These are phyloP conservation scores for Pulicaria dysenterica DNA, from an alignment of 129 eudicot genomes.

Conservation along the genomic window DNA sequence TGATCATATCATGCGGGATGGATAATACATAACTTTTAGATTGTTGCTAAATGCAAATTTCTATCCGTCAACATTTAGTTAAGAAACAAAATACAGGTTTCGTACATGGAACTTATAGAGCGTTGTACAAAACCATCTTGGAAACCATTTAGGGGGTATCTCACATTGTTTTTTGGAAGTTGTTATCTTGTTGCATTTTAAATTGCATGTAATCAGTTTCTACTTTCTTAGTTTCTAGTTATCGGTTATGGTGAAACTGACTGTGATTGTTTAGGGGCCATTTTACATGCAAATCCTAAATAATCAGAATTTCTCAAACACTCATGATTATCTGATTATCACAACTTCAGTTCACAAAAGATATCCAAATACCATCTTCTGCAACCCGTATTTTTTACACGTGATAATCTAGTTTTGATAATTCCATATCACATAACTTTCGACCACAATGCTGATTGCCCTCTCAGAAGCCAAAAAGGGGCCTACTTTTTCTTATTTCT, in stretches of 20 bases:
- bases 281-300: slow-evolving; percentile 7
- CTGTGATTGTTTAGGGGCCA: slow-evolving; percentile 1
- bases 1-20: neutral
- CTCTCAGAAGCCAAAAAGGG: neutral
- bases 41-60: neutral
- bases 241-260: neutral
- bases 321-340: neutral
- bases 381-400: neutral
- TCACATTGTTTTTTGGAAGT: neutral
- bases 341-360: neutral
- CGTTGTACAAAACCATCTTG: neutral
- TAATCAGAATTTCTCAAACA: neutral
- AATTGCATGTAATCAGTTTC: neutral
- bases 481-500: neutral
- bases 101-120: no score
- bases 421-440: slow-evolving; percentile 4
- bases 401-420: neutral
- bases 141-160: neutral
- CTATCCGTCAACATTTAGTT: neutral
- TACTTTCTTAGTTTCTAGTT: neutral
- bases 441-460: neutral
- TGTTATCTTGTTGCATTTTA: neutral
- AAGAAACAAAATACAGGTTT: neutral
- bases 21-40: neutral
- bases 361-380: neutral